Evolutionary conservation across 2,329 filamentous ascomycete species (phyloP).

Genomic region (Apiospora sp.): DNA sequence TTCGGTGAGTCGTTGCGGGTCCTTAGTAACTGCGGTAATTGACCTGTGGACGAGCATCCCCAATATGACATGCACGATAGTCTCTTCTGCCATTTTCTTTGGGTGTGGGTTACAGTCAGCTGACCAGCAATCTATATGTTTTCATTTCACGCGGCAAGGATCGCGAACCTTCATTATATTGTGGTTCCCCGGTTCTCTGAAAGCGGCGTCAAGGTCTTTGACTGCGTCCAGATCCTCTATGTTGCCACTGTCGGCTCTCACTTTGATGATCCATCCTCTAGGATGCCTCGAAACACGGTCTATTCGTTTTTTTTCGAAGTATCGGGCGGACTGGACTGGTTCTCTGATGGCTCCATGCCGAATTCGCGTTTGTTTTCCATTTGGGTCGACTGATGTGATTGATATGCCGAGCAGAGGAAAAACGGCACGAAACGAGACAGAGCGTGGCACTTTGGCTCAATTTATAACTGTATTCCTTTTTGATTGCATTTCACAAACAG

Average conservation of each 20-base stretch:
- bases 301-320: too few species aligned
- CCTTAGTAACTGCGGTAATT: not conserved
- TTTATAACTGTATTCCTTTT: not conserved
- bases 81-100: not conserved
- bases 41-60: not conserved
- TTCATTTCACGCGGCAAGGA: not conserved
- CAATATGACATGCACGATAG: not conserved
- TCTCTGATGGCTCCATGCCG: not conserved
- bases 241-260: too few species aligned
- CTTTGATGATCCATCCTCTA: too few species aligned
- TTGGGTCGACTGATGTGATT: not conserved
- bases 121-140: not conserved
- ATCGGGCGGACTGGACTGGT: not conserved
- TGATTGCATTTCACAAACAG: not conserved
- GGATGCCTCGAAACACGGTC: too few species aligned
- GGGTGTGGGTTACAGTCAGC: not conserved
- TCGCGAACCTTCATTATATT: not conserved
- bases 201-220: not conserved
- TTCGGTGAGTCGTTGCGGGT: not conserved
- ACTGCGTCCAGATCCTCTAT: not conserved
- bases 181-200: not conserved
- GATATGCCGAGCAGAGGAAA: fast-evolving
- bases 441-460: not conserved
- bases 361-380: not conserved
- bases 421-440: not conserved